Percentiles rank a stretch among this genome's conserved stretches.
These are phyloP conservation scores for Pseudocercospora fijiensis DNA, from an alignment of 2,329 filamentous ascomycete genomes.

Conservation along the genomic window DNA sequence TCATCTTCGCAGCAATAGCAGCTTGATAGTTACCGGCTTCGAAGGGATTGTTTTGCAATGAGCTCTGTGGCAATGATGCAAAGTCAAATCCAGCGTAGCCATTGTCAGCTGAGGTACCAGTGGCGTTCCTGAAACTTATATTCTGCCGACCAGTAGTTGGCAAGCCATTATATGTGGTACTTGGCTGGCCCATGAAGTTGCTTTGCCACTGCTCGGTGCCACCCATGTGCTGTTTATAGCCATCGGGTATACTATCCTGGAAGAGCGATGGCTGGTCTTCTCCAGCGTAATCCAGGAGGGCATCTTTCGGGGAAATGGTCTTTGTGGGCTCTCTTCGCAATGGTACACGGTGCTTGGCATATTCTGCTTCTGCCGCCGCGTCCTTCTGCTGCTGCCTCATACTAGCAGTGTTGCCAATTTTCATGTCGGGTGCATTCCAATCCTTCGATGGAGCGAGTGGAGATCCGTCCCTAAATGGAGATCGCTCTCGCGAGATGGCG, in stretches of 20 bases:
- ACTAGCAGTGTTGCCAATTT: slow-evolving; percentile 56
- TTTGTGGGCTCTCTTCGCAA: slow-evolving; percentile 54
- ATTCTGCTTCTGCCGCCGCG: slow-evolving; percentile 55
- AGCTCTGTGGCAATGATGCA: slow-evolving; percentile 31
- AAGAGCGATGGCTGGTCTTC: slow-evolving; percentile 79
- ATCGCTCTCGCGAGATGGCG: slow-evolving; percentile 63
- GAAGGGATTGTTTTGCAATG: slow-evolving; percentile 26
- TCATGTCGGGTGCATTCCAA: slow-evolving; percentile 34
- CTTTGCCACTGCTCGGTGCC: slow-evolving; percentile 44
- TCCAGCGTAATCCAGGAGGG: slow-evolving; percentile 73
- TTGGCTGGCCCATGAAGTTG: slow-evolving; percentile 46
- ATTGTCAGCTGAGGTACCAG: slow-evolving; percentile 34
- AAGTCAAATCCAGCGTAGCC: slow-evolving; percentile 41
- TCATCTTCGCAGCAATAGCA: slow-evolving; percentile 31
- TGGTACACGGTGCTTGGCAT: slow-evolving; percentile 34
- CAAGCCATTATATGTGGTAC: slow-evolving; percentile 47
- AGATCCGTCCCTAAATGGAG: slow-evolving; percentile 74
- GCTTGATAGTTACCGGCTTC: slow-evolving; percentile 32
- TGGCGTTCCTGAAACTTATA: slow-evolving; percentile 49
- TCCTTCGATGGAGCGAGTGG: slow-evolving; percentile 48
- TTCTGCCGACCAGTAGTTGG: slow-evolving; percentile 40
- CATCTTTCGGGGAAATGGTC: slow-evolving; percentile 94
- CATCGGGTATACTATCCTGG: slow-evolving; percentile 50
- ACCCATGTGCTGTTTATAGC: slow-evolving; percentile 38
- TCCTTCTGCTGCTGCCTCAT: slow-evolving; percentile 62